A percentile compares a stretch with the other conserved stretches of the same genome.
phyloP scores from a whole-genome alignment of 208 protist species.

The Leishmania guyanensis region DNA sequence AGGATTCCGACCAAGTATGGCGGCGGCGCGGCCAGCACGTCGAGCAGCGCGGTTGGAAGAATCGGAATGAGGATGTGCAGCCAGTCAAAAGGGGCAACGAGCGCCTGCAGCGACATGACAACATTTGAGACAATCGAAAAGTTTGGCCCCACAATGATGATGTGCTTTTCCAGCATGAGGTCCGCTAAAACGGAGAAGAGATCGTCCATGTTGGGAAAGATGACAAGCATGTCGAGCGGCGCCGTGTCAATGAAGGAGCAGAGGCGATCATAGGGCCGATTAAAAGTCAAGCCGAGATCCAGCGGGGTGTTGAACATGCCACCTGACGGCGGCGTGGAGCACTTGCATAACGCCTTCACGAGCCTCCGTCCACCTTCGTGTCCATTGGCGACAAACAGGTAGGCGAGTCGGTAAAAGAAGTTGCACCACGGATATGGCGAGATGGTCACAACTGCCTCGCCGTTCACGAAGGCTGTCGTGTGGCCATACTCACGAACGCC shows the following conservation, averaged over 20 bases:
- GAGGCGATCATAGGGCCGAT: constrained; percentile 73
- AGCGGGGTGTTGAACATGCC: constrained; percentile 53
- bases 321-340: constrained; percentile 66
- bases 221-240: constrained; percentile 58
- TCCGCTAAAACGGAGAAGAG: constrained; percentile 73
- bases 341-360: constrained; percentile 48
- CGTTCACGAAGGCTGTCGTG: constrained; percentile 64
- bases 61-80: constrained; percentile 87
- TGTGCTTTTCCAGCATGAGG: constrained; percentile 74
- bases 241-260: constrained; percentile 86
- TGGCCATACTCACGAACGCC: constrained; percentile 81
- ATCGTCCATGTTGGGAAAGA: constrained; percentile 64
- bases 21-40: constrained; percentile 75
- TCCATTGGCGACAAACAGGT: constrained; percentile 60
- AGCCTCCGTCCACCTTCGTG: constrained; percentile 38
- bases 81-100: constrained; percentile 86
- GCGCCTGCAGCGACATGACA: constrained; percentile 79
- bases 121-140: constrained; percentile 76
- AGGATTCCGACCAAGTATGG: constrained; percentile 82
- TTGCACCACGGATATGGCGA: constrained; percentile 84
- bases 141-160: constrained; percentile 83
- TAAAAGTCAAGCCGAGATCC: constrained; percentile 48
- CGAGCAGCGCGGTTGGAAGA: constrained; percentile 58
- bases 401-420: constrained; percentile 73
- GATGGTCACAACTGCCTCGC: constrained; percentile 63